A percentile compares a stretch with the other conserved stretches of the same genome.
Conservation (phyloP, 2,329 filamentous ascomycete species). For the Colletotrichum plurivorum region DNA sequence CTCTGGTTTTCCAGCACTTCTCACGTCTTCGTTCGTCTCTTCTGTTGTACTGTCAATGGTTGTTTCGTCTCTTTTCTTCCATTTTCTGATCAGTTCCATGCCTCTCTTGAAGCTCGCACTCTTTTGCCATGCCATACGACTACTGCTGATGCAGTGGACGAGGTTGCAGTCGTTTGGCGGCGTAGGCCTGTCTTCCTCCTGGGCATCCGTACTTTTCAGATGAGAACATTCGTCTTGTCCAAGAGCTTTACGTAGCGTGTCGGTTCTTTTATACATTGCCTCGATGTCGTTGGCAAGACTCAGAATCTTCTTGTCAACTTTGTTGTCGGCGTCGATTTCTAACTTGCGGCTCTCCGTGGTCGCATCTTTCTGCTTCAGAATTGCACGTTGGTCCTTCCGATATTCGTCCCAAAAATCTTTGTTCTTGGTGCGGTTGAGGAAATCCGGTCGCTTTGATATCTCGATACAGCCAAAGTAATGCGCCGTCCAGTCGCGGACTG, state of each 20-base stretch:
- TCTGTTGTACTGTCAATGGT: neutral
- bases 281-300: constrained; percentile 3
- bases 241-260: neutral
- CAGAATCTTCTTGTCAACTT: neutral
- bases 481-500: neutral
- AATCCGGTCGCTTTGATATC: neutral
- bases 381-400: neutral
- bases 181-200: no score
- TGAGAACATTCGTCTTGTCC: neutral
- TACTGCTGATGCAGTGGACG: neutral
- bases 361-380: neutral
- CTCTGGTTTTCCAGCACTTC: neutral
- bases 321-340: neutral
- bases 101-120: neutral
- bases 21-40: neutral
- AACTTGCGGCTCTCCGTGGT: neutral
- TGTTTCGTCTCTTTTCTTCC: neutral
- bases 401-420: neutral
- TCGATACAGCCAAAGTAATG: constrained; percentile 31
- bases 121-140: neutral
- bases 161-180: neutral
- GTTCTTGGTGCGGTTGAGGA: neutral
- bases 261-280: constrained; percentile 6
- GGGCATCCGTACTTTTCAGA: neutral
- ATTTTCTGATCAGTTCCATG: neutral